Evolutionary conservation across 352 stramenopile species (phyloP).

Genomic region (Peronospora destructor): DNA sequence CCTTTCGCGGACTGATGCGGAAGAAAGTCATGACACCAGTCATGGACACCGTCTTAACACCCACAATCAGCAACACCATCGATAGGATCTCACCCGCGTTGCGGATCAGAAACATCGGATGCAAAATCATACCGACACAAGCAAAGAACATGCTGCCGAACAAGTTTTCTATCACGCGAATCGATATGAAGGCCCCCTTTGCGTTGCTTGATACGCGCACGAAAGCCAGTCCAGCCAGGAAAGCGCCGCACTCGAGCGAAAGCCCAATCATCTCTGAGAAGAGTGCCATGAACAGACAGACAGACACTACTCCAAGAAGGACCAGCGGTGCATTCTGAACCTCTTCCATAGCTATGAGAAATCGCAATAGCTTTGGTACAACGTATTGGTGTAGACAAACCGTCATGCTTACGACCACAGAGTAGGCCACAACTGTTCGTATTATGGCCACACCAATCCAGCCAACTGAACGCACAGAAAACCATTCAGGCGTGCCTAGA

Average conservation of each 20-base stretch:
- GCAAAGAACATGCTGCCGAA: conserved; percentile 88
- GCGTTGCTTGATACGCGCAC: conserved; percentile 58
- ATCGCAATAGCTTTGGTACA: conserved; percentile 58
- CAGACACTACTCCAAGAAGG: conserved; percentile 75
- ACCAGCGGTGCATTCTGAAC: conserved; percentile 73
- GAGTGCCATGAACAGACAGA: conserved; percentile 80
- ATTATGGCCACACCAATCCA: conserved; percentile 69
- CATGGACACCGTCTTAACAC: conserved; percentile 73
- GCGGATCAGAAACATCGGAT: conserved; percentile 70
- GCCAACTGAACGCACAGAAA: conserved; percentile 59
- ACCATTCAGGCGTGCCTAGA: conserved; percentile 79
- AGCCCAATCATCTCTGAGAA: conserved; percentile 78
- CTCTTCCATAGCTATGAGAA: conserved; percentile 74
- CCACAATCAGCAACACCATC: conserved; percentile 73
- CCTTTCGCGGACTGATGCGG: conserved; percentile 60
- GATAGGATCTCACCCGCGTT: conserved; percentile 77
- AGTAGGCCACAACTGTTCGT: conserved; percentile 64
- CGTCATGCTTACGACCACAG: conserved; percentile 58
- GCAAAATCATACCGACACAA: conserved; percentile 83
- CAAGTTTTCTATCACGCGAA: conserved; percentile 83
- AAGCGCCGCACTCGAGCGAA: conserved; percentile 78
- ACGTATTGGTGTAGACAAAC: conserved; percentile 66
- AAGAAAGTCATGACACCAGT: conserved; percentile 78
- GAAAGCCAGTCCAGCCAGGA: conserved; percentile 76
- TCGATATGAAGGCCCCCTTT: conserved; percentile 72